Evolutionary conservation across 2,329 filamentous ascomycete genomes (phyloP).

Genomic region (Fusarium buharicum): DNA sequence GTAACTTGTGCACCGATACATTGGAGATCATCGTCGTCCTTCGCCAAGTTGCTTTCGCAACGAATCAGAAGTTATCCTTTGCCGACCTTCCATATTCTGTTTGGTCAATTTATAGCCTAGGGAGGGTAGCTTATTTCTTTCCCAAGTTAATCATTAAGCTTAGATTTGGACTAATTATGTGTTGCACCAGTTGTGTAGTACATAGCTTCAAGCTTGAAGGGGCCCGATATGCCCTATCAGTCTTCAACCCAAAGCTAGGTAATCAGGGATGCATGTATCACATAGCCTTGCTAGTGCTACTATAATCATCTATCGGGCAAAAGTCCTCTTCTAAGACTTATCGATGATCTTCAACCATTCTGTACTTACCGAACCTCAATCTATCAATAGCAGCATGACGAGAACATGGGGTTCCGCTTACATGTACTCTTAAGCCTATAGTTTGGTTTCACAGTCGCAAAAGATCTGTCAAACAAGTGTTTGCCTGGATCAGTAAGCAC

Average conservation of each 20-base stretch:
- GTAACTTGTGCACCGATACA: neutral
- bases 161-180: too few relatives aligned
- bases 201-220: too few relatives aligned
- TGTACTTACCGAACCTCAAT: neutral
- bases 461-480: neutral
- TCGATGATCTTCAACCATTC: neutral
- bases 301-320: neutral
- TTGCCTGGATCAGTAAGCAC: neutral
- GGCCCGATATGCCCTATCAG: too few relatives aligned
- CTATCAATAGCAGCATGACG: neutral
- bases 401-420: slow-evolving; percentile 1
- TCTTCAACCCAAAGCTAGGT: too few relatives aligned
- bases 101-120: too few relatives aligned
- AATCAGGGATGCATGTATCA: neutral
- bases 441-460: neutral
- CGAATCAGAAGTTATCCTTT: too few relatives aligned
- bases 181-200: too few relatives aligned
- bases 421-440: neutral
- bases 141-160: too few relatives aligned
- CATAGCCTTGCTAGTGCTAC: neutral
- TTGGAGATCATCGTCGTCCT: too few relatives aligned
- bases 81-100: too few relatives aligned
- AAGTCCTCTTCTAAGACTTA: neutral
- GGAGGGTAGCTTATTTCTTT: too few relatives aligned
- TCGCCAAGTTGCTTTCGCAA: too few relatives aligned